Evolutionary conservation across 805 yeast species (phyloP), one percentile per base, ranked within the genome.

Genomic region (Candida fluviatilis): DNA sequence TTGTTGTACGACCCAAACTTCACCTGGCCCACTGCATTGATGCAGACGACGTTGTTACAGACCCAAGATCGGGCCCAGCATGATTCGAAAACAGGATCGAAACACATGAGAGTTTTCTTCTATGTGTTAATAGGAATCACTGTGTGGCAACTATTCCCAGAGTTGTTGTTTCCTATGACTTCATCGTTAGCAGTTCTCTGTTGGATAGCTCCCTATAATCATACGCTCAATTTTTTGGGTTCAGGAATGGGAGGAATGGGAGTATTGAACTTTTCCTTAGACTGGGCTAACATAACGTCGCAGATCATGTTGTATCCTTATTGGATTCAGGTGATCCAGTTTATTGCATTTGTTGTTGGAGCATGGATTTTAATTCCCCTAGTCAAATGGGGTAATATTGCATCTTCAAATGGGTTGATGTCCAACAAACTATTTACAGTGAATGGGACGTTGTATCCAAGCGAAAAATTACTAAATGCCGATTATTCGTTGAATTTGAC

Each of bases 241-340:
- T 66, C 75, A n/a, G 78, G 78, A 0, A 47, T 74, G 35, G 78
- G 78, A 2, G 78, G 78, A 1, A 62, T 72, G 63, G 78, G 78
- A 4, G 51, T 74, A 24, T 49, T 73, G 39, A 74, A 74, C 42
- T 52, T 73, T 17, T 58, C 77, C 1, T 55, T 74, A 23, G 78
- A 74, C 42, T 74, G 79, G 78, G 69, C 76, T 38, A 74, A 74
- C 45, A 71, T 74, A 36, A 70, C 78, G 1, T 71, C 76, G 0
- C 50, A 58, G 5, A 74, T 74, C 31, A 67, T 74, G 76, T 47
- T 73, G 46, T 62, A 63, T 35, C 79, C 79, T 1, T 74, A 73
- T 49, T 73, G 77, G 78, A 69, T 75, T 13, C 75, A 70, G 37
- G 67, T 66, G 13, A 59, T 73, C 32, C 73, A 73, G 45, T 74